These are phyloP conservation scores for Tricholoma furcatifolium DNA, from an alignment of 768 basidiomycete genomes.

Conservation along the genomic window DNA sequence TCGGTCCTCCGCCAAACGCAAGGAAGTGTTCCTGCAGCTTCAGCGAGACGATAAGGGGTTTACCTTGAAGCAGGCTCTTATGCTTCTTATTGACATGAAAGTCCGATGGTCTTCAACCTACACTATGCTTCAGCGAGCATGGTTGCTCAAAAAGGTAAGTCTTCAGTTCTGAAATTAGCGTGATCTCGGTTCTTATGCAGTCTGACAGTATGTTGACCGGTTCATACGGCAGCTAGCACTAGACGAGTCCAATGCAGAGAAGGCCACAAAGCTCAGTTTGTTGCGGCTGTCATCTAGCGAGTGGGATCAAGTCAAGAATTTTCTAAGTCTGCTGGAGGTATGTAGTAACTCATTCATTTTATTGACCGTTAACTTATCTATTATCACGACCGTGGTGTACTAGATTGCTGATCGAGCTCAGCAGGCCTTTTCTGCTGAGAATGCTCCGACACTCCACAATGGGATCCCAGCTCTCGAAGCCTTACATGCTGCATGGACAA, in stretches of 20 bases:
- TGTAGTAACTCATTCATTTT: no score
- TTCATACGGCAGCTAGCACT: no score
- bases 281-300: no score
- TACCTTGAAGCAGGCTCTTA: neutral
- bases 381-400: no score
- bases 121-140: constrained; percentile 19
- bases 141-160: neutral
- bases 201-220: no score
- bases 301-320: no score
- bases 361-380: no score
- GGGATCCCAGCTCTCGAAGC: neutral
- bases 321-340: no score
- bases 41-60: neutral
- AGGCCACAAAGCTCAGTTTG: no score
- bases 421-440: neutral
- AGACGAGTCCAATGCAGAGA: no score
- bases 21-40: constrained; percentile 23
- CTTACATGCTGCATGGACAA: neutral
- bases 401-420: neutral
- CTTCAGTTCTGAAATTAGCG: no score
- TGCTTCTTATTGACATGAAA: constrained; percentile 27
- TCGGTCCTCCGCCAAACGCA: constrained; percentile 25
- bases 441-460: neutral
- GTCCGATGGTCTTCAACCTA: constrained; percentile 33
- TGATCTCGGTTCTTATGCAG: no score